Base-by-base conservation (phyloP, 2,329 filamentous ascomycete genomes). In the Aspergillus ochraceus region DNA sequence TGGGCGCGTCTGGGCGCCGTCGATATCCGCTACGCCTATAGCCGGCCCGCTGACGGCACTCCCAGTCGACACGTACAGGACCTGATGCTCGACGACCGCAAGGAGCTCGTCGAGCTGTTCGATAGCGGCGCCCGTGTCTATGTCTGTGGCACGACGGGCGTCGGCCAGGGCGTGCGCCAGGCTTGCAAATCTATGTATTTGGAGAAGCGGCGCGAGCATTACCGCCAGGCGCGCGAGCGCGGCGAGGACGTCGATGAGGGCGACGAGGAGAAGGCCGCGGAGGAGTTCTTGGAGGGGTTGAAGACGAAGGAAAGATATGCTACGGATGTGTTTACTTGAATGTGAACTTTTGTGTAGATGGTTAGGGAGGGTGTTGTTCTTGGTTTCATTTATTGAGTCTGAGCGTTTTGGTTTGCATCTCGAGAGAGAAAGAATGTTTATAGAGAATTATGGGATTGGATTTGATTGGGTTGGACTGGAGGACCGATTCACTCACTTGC, bases 1-100 rank as follows among this genome's bases (percentile, higher is more conserved):
- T 92, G 89, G 89, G 81, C 87, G 67, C 62, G 69, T 0, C 69
- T 79, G 0, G 88, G 88, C 2, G 86, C 83, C 0, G 86, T 91
- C 0, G 79, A 82, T 1, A 80, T 91, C 0, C 78, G 81, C 0
- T 81, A 85, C 63, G 87, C 88, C 0, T 91, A 83, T 69, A 87
- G 84, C 52, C 80, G 78, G 4, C 76, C 81, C 0, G 68, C 69
- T 0, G 78, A 80, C 5, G 72, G 73, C 54, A 81, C 81, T 0
- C 72, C 79, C 6, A 85, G 82, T 0, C 78, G 78, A 61, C 80
- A 86, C 61, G 81, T 85, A 1, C 83, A 85, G 64, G 82, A 86
- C 52, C 70, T 79, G 12, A 65, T 86, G 58, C 80, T 79, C 64
- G 72, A 75, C 29, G 81, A 86, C 24, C 69, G 79, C 0, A 71